Evolutionary conservation across 192 early-diverging fungal species (phyloP), one percentile per base, ranked within the genome.

Genomic region (Geosiphon pyriformis): DNA sequence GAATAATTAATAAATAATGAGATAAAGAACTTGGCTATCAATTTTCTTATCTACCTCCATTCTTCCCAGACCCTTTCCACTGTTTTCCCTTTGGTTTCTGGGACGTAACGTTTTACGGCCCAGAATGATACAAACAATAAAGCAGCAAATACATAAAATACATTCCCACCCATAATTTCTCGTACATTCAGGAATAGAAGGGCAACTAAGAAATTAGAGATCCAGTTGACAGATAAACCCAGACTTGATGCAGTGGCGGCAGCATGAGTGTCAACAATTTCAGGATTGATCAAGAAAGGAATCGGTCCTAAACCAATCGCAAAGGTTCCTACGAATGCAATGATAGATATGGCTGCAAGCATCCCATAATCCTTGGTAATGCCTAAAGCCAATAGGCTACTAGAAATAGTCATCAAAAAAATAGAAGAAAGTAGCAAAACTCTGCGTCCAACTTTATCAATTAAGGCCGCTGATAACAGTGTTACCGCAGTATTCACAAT

Each of bases 281-380:
- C 90, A 17, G 88, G 85, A 4, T 85, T 83, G 18, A 87, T 85
- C 29, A 91, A 61, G 49, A 89, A 96, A 1, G 94, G 90, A 58
- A 96, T 90, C n/a, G 90, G 88, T 2, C 94, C 94, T 7, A 85
- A 71, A 47, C 82, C 94, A 65, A 88, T 78, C 10, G 83, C 90
- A 81, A 88, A 96, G 10, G 83, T 70, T 1, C 83, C 90, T 17
- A 93, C 91, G 78, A 91, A 87, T 17, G 78, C 85, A 65, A 94
- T 83, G 15, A 88, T 73, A 22, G 86, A 81, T 59, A 88, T 65
- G 2, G 85, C 80, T 0, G 85, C 78, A 22, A 89, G 81, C n/a
- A 83, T 75, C 0, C 82, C 68, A 8, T 77, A 74, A 27, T 78
- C 67, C 20, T 83, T 57, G 10, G 79, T 81, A 53, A 89, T 73